Conservation (phyloP, 768 basidiomycete genomes). For the Russula vinacea region DNA sequence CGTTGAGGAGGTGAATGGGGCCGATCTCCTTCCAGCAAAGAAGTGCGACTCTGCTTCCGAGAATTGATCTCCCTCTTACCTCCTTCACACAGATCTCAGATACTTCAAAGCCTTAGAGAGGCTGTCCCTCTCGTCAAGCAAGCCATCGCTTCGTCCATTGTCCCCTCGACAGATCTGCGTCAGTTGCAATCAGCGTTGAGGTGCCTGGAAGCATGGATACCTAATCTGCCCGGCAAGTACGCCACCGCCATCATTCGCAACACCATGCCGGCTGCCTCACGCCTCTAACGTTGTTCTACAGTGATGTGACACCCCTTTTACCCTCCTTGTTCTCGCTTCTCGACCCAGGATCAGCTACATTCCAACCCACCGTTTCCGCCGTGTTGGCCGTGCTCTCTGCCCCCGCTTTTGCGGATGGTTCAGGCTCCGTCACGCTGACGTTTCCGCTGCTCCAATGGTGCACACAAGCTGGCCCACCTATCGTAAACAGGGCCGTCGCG, state of each 20-base stretch:
- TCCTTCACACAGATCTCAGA: conserved; percentile 47
- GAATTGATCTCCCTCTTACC: conserved; percentile 11
- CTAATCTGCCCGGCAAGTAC: conserved; percentile 63
- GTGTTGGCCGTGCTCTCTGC: conserved; percentile 69
- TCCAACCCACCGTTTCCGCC: conserved; percentile 45
- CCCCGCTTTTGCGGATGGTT: conserved; percentile 68
- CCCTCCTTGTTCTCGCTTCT: conserved; percentile 54
- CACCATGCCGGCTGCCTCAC: not conserved
- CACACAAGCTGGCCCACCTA: conserved; percentile 49
- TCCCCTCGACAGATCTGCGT: conserved; percentile 40
- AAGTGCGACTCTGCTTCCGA: conserved; percentile 50
- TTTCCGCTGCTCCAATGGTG: conserved; percentile 86
- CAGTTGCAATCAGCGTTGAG: conserved; percentile 68
- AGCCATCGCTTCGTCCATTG: conserved; percentile 59
- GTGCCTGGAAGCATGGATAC: conserved; percentile 83
- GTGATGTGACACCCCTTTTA: conserved; percentile 69
- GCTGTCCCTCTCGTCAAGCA: conserved; percentile 70
- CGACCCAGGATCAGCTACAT: conserved; percentile 34
- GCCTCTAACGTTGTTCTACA: conserved; percentile 33
- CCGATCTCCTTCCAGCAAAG: conserved; percentile 69
- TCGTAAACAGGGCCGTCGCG: conserved; percentile 35
- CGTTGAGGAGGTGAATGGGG: conserved; percentile 75
- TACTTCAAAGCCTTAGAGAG: conserved; percentile 62
- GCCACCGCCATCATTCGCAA: conserved; percentile 28
- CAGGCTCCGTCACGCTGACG: conserved; percentile 67